These are phyloP conservation scores for Leucocoprinus sp. DNA, from an alignment of 768 basidiomycete species.

Conservation along the genomic window DNA sequence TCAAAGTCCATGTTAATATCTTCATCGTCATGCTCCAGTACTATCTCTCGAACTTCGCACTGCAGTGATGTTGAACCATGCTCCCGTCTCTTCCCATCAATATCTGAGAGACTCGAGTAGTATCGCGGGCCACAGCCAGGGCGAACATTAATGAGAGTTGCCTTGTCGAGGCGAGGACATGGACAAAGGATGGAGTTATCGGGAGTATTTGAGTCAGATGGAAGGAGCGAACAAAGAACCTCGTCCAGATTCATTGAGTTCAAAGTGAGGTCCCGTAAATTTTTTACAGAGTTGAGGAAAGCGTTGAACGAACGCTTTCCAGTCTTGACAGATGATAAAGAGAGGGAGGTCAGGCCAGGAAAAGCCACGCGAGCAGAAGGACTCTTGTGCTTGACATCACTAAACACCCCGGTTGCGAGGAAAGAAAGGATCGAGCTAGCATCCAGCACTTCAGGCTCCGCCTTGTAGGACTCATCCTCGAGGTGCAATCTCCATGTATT, in stretches of 20 bases:
- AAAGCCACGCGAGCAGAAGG: conserved; percentile 10
- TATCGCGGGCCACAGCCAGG: conserved; percentile 21
- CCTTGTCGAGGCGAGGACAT: conserved; percentile 28
- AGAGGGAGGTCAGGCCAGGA: conserved; percentile 2
- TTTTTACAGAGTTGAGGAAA: conserved; percentile 9
- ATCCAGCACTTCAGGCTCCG: conserved; percentile 32
- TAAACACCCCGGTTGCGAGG: conserved; percentile 26
- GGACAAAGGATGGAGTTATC: conserved; percentile 18
- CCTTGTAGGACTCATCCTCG: conserved; percentile 37
- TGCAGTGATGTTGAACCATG: conserved; percentile 13
- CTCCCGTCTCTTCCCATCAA: conserved; percentile 24
- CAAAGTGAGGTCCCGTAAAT: conserved; percentile 8
- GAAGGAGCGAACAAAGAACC: conserved; percentile 12
- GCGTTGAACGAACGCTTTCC: conserved; percentile 12
- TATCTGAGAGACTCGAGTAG: conserved; percentile 25
- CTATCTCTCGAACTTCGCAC: conserved; percentile 16
- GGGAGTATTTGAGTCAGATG: conserved; percentile 14
- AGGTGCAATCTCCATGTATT: conserved; percentile 29
- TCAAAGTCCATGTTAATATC: conserved; percentile 12
- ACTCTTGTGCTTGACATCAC: conserved; percentile 13
- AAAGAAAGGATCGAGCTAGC: conserved; percentile 30
- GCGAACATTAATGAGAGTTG: conserved; percentile 31
- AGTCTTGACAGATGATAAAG: conserved; percentile 9
- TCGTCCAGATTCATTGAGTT: conserved; percentile 11
- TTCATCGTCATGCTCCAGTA: conserved; percentile 17